Evolutionary conservation across 345 rosid species (phyloP), one percentile per base, ranked within the genome.

Genomic region (Hevea brasiliensis): DNA sequence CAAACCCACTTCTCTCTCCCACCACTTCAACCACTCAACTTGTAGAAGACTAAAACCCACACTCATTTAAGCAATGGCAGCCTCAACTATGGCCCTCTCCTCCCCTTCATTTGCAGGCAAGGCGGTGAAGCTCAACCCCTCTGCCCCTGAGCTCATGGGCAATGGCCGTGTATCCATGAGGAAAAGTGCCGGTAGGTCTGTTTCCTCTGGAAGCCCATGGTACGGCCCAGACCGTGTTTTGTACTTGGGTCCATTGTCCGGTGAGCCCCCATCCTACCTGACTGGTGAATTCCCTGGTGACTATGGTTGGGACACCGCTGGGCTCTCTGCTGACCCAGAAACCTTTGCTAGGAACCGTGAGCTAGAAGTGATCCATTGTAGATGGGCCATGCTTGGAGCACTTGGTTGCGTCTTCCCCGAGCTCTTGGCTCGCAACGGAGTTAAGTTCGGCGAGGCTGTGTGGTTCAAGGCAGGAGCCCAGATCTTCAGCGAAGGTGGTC

Each of bases 401-500:
- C 83, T 91, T 0, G 94, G 97, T 0, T 91, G 97, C 29, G 85
- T 91, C 56, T 89, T 89, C 88, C 97, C 92, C 0, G 94, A 91
- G 86, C 89, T 87, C 54, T 23, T 87, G 80, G 84, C 93, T 44
- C 82, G 93, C 29, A 90, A 90, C 68, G 96, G 95, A 0, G 91
- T 90, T 37, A 85, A 89, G 76, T 90, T 90, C 71, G 92, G 92
- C 0, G 93, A 90, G 73, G 92, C 93, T 0, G 89, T 90, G 5
- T 90, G 93, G 93, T 90, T 91, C 90, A 89, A 92, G 87, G 94
- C 97, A 0, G 93, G 95, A 2, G 78, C 97, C 0, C 92, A 91
- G 74, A 91, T 89, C 86, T 91, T 89, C 81, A 89, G 92, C 67
- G 89, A 84, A 48, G 93, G 94, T 51, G 94, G 97, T 0, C 86